Evolutionary conservation across 345 rosid genomes (phyloP), one percentile per base, ranked within the genome.

Genomic region (Abelmoschus esculentus): DNA sequence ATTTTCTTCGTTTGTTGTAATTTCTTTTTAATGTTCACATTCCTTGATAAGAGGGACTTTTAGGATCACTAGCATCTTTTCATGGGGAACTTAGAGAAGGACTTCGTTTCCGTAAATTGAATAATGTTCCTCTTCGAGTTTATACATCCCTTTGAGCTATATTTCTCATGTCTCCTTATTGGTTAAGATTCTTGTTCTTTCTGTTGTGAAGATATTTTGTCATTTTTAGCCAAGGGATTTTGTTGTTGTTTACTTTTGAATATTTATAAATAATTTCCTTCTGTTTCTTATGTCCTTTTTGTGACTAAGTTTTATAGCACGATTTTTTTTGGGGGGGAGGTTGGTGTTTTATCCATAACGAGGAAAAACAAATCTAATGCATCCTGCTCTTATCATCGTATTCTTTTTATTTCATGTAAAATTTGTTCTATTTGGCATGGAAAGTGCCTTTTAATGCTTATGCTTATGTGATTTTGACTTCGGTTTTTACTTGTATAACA

Each of bases 401-500:
- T 22, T 42, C 22, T 5, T 38, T 42, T 40, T 2, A 19, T 63
- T 28, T 3, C 6, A n/a, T 36, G 15, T 4, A 64, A 42, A 6
- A 42, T 42, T 42, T 64, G 53, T 42, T 22, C 34, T 22, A 11
- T 64, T 44, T 34, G 68, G 18, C 9, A 19, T 29, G 47, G 17
- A 19, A 46, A 40, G 7, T 42, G 17, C 29, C 53, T 54, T 42
- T 38, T n/a, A n/a, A n/a, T n/a, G n/a, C n/a, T 18, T 42, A 64
- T 15, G 60, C 58, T 22, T 22, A 22, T 56, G 22, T 38, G 52
- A 34, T 40, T 34, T 69, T 55, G 52, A 69, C 13, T 32, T 53
- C 19, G 58, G 44, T 47, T 70, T 58, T 70, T 58, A 46, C 47
- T 31, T 71, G 19, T 57, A 57, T 32, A 67, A 56, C 86, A 95